Evolutionary conservation across 2,329 filamentous ascomycete species (phyloP).

Genomic region (Botrytis cinerea): DNA sequence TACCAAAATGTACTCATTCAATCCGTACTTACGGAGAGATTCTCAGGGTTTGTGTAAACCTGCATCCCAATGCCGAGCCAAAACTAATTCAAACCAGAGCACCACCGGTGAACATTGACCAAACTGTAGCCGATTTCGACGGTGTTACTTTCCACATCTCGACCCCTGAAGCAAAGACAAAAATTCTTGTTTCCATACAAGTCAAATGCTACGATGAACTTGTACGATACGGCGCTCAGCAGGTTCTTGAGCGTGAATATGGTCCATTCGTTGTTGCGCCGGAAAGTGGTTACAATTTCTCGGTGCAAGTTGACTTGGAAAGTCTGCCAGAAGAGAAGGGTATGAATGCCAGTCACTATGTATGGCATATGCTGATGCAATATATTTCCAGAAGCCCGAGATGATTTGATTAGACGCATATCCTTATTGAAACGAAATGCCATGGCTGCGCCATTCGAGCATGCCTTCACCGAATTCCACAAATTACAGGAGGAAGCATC

Average conservation of each 20-base stretch:
- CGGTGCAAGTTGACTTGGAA: conserved; percentile 85
- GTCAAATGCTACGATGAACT: conserved; percentile 95
- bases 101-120: conserved; percentile 86
- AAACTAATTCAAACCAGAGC: conserved; percentile 58
- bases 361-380: conserved; percentile 22
- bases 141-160: conserved; percentile 98
- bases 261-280: conserved; percentile 84
- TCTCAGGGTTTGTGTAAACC: conserved; percentile 48
- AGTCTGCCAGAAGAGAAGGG: conserved; percentile 78
- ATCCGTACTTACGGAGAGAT: conserved; percentile 91
- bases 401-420: conserved; percentile 83
- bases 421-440: conserved; percentile 95
- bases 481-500: conserved; percentile 83
- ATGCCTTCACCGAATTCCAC: conserved; percentile 92
- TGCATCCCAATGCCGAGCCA: conserved; percentile 10
- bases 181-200: conserved; percentile 91
- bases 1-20: conserved; percentile 99
- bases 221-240: conserved; percentile 86
- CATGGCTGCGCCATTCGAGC: conserved; percentile 98
- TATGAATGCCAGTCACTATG: conserved; percentile 41
- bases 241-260: conserved; percentile 92
- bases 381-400: conserved; percentile 63
- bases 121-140: conserved; percentile 98
- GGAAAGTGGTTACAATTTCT: conserved; percentile 95
- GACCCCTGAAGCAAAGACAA: conserved; percentile 88